A percentile compares a stretch with the other conserved stretches of the same genome.
Evolutionary conservation across 2,329 filamentous ascomycete genomes (phyloP).

Genomic region (Arachnomyces sp.): DNA sequence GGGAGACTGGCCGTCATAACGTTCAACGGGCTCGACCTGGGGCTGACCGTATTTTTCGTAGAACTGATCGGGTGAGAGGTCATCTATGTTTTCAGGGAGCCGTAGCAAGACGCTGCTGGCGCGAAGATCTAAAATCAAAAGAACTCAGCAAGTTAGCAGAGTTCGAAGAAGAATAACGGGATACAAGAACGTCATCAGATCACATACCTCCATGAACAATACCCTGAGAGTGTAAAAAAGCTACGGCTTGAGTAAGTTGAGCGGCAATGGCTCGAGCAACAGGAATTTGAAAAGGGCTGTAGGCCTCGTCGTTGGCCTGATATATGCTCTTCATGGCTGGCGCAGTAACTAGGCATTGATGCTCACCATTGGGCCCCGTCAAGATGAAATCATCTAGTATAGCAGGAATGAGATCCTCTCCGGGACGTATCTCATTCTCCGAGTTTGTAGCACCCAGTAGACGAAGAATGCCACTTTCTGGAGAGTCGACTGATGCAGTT

Average conservation of each 20-base stretch:
- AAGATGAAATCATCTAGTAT: slow-evolving; percentile 21
- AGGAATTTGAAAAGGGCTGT: slow-evolving; percentile 13
- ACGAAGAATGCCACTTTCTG: background rate
- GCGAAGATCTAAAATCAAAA: slow-evolving; percentile 17
- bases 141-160: slow-evolving; percentile 1
- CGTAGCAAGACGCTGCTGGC: slow-evolving; percentile 20
- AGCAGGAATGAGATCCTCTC: slow-evolving; percentile 11
- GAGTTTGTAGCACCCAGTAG: background rate
- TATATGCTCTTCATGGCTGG: slow-evolving; percentile 16
- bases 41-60: slow-evolving; percentile 18
- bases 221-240: slow-evolving; percentile 17
- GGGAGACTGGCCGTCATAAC: slow-evolving; percentile 6
- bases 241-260: slow-evolving; percentile 17
- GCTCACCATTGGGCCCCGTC: slow-evolving; percentile 17
- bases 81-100: slow-evolving; percentile 15
- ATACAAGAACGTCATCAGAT: background rate
- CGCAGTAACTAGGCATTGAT: slow-evolving; percentile 16
- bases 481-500: background rate
- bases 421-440: slow-evolving; percentile 2
- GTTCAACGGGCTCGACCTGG: slow-evolving; percentile 7
- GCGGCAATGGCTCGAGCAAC: slow-evolving; percentile 17
- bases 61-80: slow-evolving; percentile 13
- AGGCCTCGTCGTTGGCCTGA: slow-evolving; percentile 17
- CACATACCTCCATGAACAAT: slow-evolving; percentile 19
- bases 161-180: slow-evolving; percentile 2